phyloP scores from a whole-genome alignment of 352 stramenopile species.

The Blastocystis sp. region DNA sequence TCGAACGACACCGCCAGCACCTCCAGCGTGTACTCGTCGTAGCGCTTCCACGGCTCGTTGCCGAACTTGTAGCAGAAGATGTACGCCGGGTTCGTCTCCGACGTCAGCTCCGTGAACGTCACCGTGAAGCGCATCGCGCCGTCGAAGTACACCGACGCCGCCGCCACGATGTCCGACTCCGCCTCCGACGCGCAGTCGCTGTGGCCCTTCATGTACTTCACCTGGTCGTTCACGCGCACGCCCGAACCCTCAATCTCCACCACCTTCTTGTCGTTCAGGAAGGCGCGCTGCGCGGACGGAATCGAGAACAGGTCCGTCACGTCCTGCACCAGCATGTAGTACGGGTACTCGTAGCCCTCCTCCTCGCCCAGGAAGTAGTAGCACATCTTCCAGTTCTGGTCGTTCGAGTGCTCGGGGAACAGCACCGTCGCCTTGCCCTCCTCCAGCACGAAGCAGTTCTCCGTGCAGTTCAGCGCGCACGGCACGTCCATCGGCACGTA shows the following conservation, averaged over 20 bases:
- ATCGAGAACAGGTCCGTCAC: slow-evolving; percentile 7
- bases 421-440: neutral
- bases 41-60: slow-evolving; percentile 26
- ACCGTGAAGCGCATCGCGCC: slow-evolving; percentile 4
- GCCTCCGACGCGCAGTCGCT: slow-evolving; percentile 2
- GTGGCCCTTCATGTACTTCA: slow-evolving; percentile 63
- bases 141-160: neutral
- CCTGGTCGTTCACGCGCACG: slow-evolving; percentile 10
- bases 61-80: slow-evolving; percentile 63
- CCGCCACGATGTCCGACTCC: neutral
- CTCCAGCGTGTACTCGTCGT: slow-evolving; percentile 48
- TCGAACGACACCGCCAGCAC: slow-evolving; percentile 41
- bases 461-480: slow-evolving; percentile 12
- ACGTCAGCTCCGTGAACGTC: slow-evolving; percentile 33
- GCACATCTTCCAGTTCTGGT: slow-evolving; percentile 39
- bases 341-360: slow-evolving; percentile 2
- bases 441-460: slow-evolving; percentile 38
- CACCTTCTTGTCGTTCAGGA: slow-evolving; percentile 37
- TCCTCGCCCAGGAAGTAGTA: slow-evolving; percentile 59
- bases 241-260: slow-evolving; percentile 33
- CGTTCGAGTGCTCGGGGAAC: slow-evolving; percentile 53
- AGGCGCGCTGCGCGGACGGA: slow-evolving; percentile 8
- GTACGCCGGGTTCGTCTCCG: slow-evolving; percentile 7
- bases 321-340: slow-evolving; percentile 27
- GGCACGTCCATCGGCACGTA: slow-evolving; percentile 30